Base-by-base conservation (phyloP, 257 asterid genomes). In the Gentiana macrophylla region DNA sequence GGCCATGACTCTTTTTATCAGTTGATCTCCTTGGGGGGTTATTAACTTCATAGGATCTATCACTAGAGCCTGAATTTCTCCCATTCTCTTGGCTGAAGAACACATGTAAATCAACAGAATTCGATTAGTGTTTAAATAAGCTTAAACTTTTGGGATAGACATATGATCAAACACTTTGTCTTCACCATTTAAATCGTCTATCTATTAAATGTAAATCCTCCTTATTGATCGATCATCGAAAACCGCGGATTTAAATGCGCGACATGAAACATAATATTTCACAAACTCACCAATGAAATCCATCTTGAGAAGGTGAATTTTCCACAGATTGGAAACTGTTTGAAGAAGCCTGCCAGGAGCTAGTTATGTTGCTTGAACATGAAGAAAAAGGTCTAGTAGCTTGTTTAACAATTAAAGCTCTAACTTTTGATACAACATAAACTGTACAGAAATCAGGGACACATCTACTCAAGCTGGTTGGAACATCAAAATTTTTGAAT, bases 391-490 rank as follows among this genome's bases (percentile, higher is more conserved):
- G 51, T 46, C 74, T 73, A 52, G 46, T 70, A 24, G 84, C 75
- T 53, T 77, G 57, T 66, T 79, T 91, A 3, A 83, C 61, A 59
- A 71, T 74, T 50, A 61, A 41, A 46, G 71, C 69, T 70, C 70
- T 84, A 8, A 47, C 59, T 69, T 80, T 86, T 2, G 95, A 79
- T 34, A 77, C 78, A 2, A 61, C 77, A 46, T 86, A 79, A 38
- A 91, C 83, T 1, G 86, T 52, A 66, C 96, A 86, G 50, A 70
- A 79, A 53, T 82, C 92, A 1, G 94, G 94, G 50, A 80, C 84
- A 1, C 60, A 63, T 68, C 72, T 84, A 53, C 62, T 77, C 44
- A 91, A 49, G 49, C 58, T 62, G 57, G 65, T 74, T 0, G 88
- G 80, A 56, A 86, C 80, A 62, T 86, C 95, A 33, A 70, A 32